A percentile compares a stretch with the other conserved stretches of the same genome.
Evolutionary conservation across 768 basidiomycete genomes (phyloP).

Genomic region (Calvatia gigantea): DNA sequence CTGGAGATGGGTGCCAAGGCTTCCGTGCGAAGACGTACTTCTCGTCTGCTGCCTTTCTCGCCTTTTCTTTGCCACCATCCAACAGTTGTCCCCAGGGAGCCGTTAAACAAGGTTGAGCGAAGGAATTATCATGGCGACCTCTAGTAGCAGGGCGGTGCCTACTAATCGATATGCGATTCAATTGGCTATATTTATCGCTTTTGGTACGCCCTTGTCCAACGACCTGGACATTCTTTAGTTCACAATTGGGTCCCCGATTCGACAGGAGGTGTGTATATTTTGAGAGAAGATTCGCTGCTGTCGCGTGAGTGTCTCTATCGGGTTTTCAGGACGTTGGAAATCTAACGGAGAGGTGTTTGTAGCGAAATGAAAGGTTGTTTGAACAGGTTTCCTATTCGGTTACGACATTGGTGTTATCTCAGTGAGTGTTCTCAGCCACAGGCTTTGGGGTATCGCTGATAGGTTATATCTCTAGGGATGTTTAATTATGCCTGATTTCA

Average conservation of each 20-base stretch:
- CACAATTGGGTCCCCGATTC: background rate
- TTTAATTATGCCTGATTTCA: constrained; percentile 77
- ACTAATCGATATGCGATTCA: constrained; percentile 63
- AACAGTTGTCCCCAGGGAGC: background rate
- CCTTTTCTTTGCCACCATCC: background rate
- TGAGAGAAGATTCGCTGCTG: background rate
- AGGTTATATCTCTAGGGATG: constrained; percentile 50
- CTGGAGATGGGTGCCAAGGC: background rate
- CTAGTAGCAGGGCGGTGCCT: constrained; percentile 30
- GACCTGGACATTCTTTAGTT: background rate
- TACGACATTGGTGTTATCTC: constrained; percentile 80
- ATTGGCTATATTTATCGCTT: constrained; percentile 69
- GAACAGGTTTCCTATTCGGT: constrained; percentile 63
- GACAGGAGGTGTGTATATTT: constrained; percentile 23
- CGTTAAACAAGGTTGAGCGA: background rate
- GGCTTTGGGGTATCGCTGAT: background rate
- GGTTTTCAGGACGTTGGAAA: background rate
- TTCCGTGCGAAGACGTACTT: background rate
- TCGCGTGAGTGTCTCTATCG: constrained; percentile 7
- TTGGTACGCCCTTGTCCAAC: constrained; percentile 41
- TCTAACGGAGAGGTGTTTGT: background rate
- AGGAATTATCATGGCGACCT: background rate
- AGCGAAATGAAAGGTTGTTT: background rate
- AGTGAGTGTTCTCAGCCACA: constrained; percentile 28
- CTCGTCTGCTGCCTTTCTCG: constrained; percentile 4